Evolutionary conservation across 805 yeast genomes (phyloP), one percentile per base, ranked within the genome.

Genomic region (Starmerella roubikii): DNA sequence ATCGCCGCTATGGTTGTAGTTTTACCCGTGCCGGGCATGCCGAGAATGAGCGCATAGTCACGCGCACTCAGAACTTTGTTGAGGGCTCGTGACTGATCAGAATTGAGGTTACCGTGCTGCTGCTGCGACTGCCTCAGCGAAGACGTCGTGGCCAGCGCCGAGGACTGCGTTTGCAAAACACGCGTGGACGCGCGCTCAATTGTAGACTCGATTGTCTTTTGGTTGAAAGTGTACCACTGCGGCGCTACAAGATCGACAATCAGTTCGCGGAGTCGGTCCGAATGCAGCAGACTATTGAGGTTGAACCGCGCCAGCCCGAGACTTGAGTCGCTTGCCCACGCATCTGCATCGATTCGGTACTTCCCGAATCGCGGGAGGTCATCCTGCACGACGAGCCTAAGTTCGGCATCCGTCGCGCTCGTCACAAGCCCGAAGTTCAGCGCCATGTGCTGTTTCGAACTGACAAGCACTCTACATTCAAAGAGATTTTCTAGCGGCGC

Each of bases 21-120:
- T 53, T 84, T 84, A 9, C 95, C 98, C 0, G 97, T 91, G 3
- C 98, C 98, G 0, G 98, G 98, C 98, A 91, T 91, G 0, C 98
- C 98, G 43, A 88, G 61, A 16, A 91, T 71, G 50, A 91, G 64
- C 3, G 86, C 66, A 54, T 82, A 91, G 54, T 86, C 94, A 38
- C 74, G 55, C 0, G 91, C 69, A 13, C 67, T 57, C 34, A 84
- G 54, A 0, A 76, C 82, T 42, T 66, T 71, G 13, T 73, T 68
- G 28, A 91, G 66, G 0, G 96, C 97, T 2, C 40, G 49, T 4
- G 62, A 43, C 54, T 91, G 98, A 51, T 84, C 94, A 0, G 55
- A 52, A 51, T 91, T 91, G 49, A 82, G 73, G 28, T 43, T 35
- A 2, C 19, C 13, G 13, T 40, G 39, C 1, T 33, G 26, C 3